A percentile compares a stretch with the other conserved stretches of the same genome.
Evolutionary conservation across 73 alveolate species (phyloP).

Genomic region (Paramecium tetraurelia): DNA sequence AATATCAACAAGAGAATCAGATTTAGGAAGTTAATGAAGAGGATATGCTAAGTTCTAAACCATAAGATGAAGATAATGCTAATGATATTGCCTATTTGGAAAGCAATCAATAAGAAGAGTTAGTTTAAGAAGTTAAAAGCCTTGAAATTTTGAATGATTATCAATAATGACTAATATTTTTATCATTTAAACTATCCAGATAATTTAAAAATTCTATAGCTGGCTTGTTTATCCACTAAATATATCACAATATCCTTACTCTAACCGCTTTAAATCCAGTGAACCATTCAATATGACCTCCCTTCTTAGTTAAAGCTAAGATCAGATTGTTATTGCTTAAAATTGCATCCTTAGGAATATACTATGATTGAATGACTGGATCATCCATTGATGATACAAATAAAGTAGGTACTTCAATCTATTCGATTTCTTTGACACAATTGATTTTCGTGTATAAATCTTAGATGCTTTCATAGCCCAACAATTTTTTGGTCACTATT

Average conservation of each 20-base stretch:
- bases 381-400: background rate
- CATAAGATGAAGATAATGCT: background rate
- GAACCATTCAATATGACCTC: slow-evolving; percentile 47
- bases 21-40: background rate
- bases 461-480: background rate
- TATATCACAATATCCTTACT: background rate
- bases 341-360: background rate
- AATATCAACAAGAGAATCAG: background rate
- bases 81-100: slow-evolving; percentile 20
- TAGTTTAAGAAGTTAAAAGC: background rate
- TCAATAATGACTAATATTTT: background rate
- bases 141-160: slow-evolving; percentile 16
- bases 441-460: background rate
- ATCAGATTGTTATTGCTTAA: background rate
- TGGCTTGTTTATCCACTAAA: slow-evolving; percentile 42
- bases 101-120: background rate
- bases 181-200: slow-evolving; percentile 2
- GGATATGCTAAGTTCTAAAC: background rate
- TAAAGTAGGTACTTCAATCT: background rate
- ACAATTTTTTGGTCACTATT: background rate
- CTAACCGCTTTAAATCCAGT: slow-evolving; percentile 28
- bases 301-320: background rate
- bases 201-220: slow-evolving; percentile 2
- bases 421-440: background rate
- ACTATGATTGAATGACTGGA: background rate